Evolutionary conservation across 2,329 filamentous ascomycete genomes (phyloP).

Genomic region (Alternaria sp.): DNA sequence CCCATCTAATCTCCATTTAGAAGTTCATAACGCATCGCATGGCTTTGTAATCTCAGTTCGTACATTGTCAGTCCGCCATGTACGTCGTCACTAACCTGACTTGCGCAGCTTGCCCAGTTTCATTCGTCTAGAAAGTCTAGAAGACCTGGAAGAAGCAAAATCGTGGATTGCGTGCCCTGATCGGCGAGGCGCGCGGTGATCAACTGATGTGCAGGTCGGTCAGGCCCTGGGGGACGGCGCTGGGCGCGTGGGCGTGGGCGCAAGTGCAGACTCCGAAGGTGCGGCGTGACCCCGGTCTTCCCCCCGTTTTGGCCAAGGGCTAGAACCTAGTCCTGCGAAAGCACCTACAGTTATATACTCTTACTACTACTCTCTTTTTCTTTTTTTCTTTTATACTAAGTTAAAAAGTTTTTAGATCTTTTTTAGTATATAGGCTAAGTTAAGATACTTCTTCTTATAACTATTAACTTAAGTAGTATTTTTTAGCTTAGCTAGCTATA

Average conservation of each 20-base stretch:
- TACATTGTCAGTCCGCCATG: neutral
- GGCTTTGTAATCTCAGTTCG: neutral
- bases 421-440: too few relatives aligned
- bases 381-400: too few relatives aligned
- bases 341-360: too few relatives aligned
- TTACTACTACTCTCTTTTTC: too few relatives aligned
- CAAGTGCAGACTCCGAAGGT: neutral
- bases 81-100: neutral
- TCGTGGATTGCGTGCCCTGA: neutral
- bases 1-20: neutral
- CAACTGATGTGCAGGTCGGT: constrained; percentile 3
- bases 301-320: too few relatives aligned
- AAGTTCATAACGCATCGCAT: neutral
- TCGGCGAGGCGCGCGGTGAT: neutral
- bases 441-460: too few relatives aligned
- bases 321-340: too few relatives aligned
- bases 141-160: neutral
- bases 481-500: too few relatives aligned
- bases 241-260: neutral
- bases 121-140: neutral
- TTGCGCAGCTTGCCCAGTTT: neutral
- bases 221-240: neutral
- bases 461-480: too few relatives aligned
- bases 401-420: too few relatives aligned
- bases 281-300: constrained; percentile 1